Evolutionary conservation across 2,329 filamentous ascomycete species (phyloP), one percentile per base, ranked within the genome.

Genomic region (Colletotrichum sp.): DNA sequence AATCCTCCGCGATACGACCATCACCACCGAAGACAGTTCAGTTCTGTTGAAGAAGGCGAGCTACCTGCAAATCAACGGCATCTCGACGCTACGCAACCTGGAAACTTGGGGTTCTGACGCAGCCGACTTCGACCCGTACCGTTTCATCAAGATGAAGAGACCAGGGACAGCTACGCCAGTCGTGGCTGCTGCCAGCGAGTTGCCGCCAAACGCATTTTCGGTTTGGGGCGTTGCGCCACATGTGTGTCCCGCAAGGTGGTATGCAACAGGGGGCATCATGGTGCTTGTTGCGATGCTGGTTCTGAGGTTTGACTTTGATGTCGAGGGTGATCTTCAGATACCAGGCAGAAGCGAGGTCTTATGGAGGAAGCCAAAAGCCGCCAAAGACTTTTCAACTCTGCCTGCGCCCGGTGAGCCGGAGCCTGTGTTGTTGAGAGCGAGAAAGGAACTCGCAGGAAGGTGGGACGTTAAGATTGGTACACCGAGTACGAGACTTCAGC

Each of bases 1-100:
- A 6, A 80, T 86, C 0, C 78, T 77, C 4, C 72, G 81, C 6
- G 85, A 87, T 28, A 72, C 63, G 16, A 56, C n/a, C 28, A 21
- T 73, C 18, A 83, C 80, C 0, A 28, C 84, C 0, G 72, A 87
- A 3, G 82, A 83, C 12, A 80, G 78, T 3, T 78, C 79, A 30
- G 83, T 84, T 21, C 76, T 86, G 3, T 78, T 87, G 16, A 84
- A 84, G 73, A 79, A 78, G 7, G 86, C 85, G 0, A 79, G 80
- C 16, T 79, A 81, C 13, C 56, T 86, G 0, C 80, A 82, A 68
- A 82, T 87, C 75, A 85, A 85, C 0, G 81, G 79, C 3, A 36
- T 36, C 6, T 52, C 68, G 5, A 59, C 71, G 8, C 21, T 65
- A 21, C 32, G 48, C 3, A 30, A 34, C 21, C 59, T 61, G 59